A percentile compares a stretch with the other conserved stretches of the same genome.
phyloP scores from a whole-genome alignment of 129 eudicot species.

The Oenanthe sinensis region DNA sequence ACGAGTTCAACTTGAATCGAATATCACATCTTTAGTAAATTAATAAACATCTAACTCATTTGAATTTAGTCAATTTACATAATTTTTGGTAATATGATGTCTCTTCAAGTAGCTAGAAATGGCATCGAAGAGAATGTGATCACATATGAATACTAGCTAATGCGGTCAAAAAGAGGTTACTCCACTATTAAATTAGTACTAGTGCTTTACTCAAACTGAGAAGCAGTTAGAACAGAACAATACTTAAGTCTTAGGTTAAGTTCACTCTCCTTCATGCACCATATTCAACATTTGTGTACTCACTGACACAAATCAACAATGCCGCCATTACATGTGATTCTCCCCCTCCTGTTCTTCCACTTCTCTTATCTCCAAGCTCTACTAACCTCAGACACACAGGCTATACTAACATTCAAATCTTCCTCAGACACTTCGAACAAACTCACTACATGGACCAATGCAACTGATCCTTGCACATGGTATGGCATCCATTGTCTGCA shows the following conservation, averaged over 20 bases:
- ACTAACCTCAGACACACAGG: constrained; percentile 36
- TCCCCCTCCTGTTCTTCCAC: constrained; percentile 18
- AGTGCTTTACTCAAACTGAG: background rate
- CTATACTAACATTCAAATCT: constrained; percentile 62
- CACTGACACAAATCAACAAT: constrained; percentile 18
- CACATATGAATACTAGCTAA: background rate
- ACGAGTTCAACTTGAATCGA: no score
- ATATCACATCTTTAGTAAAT: no score
- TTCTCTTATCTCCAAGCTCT: constrained; percentile 22
- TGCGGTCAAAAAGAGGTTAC: background rate
- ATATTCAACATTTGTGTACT: background rate
- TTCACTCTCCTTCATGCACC: background rate
- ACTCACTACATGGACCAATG: constrained; percentile 52
- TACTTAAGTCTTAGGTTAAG: background rate
- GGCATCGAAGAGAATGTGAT: no score
- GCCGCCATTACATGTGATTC: constrained; percentile 2
- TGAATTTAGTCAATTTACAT: no score
- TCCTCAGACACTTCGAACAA: constrained; percentile 27
- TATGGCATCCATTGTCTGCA: constrained; percentile 57
- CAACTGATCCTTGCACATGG: constrained; percentile 56
- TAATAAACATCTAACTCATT: no score
- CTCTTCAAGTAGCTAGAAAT: no score
- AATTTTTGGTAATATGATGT: no score
- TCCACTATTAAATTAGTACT: background rate
- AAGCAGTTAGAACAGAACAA: background rate